These are phyloP conservation scores for Malania oleifera DNA, from an alignment of 164 flowering plant species.

Conservation along the genomic window DNA sequence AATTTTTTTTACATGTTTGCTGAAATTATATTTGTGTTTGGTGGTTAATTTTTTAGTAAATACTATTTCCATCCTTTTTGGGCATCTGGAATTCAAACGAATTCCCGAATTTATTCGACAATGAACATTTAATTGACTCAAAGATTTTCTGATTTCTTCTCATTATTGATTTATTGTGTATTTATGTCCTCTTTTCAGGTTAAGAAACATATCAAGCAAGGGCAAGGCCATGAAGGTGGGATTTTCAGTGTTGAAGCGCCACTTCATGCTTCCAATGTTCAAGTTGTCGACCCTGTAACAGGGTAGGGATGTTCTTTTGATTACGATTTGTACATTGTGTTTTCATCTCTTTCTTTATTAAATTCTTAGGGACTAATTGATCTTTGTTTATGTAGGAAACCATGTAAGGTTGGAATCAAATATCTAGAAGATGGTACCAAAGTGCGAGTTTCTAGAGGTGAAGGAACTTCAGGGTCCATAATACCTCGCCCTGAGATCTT, in stretches of 20 bases:
- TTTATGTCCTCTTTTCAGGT: constrained; percentile 49
- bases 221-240: constrained; percentile 97
- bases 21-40: no score
- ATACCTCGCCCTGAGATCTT: constrained; percentile 96
- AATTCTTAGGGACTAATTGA: neutral
- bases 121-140: no score
- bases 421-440: constrained; percentile 85
- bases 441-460: constrained; percentile 82
- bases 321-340: neutral
- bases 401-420: constrained; percentile 70
- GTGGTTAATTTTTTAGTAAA: no score
- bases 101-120: no score
- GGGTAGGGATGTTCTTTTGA: constrained; percentile 38
- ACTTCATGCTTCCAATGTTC: constrained; percentile 92
- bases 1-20: no score
- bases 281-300: constrained; percentile 77
- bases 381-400: constrained; percentile 46
- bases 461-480: constrained; percentile 78
- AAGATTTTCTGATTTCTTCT: no score
- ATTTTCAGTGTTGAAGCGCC: constrained; percentile 97
- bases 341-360: neutral
- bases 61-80: no score
- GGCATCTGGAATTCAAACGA: no score
- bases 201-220: constrained; percentile 88
- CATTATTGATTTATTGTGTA: no score